Percentiles rank a stretch among this genome's conserved stretches.
Evolutionary conservation across 352 stramenopile genomes (phyloP).

Genomic region (Blastocystis sp.): DNA sequence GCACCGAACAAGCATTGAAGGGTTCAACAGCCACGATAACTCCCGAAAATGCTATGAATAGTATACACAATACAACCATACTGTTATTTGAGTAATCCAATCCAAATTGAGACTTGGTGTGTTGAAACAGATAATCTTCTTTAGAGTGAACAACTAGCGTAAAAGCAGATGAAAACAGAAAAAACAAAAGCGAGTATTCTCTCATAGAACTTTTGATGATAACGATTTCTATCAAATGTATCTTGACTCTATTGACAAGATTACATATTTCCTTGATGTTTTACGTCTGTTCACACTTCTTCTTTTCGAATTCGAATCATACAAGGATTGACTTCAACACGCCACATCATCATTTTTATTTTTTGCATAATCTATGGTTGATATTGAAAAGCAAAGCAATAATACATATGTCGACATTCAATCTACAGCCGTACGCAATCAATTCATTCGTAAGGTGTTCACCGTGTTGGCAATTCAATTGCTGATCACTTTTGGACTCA

Average conservation of each 20-base stretch:
- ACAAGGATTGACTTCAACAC: too few species aligned
- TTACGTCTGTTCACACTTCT: background rate
- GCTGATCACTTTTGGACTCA: background rate
- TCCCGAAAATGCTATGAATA: background rate
- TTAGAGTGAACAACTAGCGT: background rate
- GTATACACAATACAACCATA: background rate
- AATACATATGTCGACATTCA: background rate
- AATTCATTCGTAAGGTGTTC: slow-evolving; percentile 25
- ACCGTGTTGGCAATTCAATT: slow-evolving; percentile 1
- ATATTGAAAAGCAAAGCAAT: background rate
- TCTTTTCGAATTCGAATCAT: background rate
- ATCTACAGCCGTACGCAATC: background rate
- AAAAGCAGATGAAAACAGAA: background rate
- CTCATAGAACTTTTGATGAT: background rate
- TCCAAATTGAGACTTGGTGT: slow-evolving; percentile 12
- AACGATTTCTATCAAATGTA: background rate
- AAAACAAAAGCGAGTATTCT: background rate
- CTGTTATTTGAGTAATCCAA: background rate
- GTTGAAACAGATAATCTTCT: background rate
- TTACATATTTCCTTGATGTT: background rate
- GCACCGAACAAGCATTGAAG: background rate
- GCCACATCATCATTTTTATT: background rate
- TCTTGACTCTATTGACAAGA: background rate
- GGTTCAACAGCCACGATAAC: background rate
- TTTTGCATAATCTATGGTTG: background rate